Base-by-base conservation (phyloP, 148 eudicot species). In the Camellia lanceoleosa region DNA sequence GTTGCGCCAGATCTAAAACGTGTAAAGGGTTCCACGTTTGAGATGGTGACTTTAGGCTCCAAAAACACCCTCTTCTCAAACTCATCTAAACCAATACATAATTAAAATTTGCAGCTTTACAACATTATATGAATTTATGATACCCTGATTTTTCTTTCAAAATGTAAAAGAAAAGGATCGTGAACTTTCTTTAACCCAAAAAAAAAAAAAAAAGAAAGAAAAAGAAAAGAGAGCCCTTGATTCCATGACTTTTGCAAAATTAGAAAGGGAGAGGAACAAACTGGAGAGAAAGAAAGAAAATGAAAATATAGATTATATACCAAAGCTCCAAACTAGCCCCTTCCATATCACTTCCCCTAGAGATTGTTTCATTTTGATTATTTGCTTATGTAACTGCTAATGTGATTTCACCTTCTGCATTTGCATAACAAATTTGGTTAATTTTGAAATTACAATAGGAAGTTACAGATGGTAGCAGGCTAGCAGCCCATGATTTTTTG, bases 1-100 rank as follows among this genome's bases (percentile, higher is more conserved):
- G 92, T 89, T 89, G 84, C 86, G 68, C 84, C 80, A 81, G 83
- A 82, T 82, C 82, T 78, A 78, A 78, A 78, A 67, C 73, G 41
- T 78, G 80, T 67, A 78, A 68, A 54, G 73, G 80, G 79, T 78
- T 78, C 80, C 74, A 68, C 51, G 51, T 81, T 84, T 85, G 71
- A 84, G 85, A 81, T 73, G 87, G 83, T 84, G 83, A 84, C 67
- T 71, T 84, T 80, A 71, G 2, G 55, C 69, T 58, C 47, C 69
- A 51, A 63, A 7, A 13, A 46, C 38, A 51, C 44, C 43, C 41
- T 67, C 20, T 68, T 23, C 5, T 3, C 70, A 16, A 79, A 43
- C 60, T 43, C 18, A 15, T 30, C 38, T 0, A 30, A 30, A 30
- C 38, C 38, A 30, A 30, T 30, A 30, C 38, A 78, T 11, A 76